Evolutionary conservation across 2,329 filamentous ascomycete species (phyloP).

Genomic region (Spiromastix sp.): DNA sequence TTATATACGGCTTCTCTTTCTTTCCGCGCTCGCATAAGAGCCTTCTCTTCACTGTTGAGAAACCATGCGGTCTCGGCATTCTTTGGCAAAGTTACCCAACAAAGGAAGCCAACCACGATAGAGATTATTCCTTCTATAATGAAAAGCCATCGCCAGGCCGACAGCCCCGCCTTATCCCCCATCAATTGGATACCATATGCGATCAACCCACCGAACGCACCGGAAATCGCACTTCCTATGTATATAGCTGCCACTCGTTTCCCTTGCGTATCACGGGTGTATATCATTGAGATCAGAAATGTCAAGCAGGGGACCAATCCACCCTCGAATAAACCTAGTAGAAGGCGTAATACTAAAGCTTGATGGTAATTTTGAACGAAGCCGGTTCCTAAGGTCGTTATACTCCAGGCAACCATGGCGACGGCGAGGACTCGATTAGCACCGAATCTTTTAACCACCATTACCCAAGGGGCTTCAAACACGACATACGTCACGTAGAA

Average conservation of each 20-base stretch:
- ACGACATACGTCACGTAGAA: conserved; percentile 41
- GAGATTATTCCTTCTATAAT: conserved; percentile 36
- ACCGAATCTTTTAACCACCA: conserved; percentile 38
- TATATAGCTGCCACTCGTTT: conserved; percentile 48
- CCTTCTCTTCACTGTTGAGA: conserved; percentile 38
- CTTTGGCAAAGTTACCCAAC: conserved; percentile 40
- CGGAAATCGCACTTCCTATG: conserved; percentile 44
- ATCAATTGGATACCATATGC: conserved; percentile 42
- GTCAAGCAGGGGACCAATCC: conserved; percentile 42
- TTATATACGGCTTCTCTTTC: conserved; percentile 19
- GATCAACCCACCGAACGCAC: conserved; percentile 44
- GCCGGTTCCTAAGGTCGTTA: conserved; percentile 38
- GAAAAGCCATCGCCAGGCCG: conserved; percentile 40
- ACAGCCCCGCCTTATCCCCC: conserved; percentile 22
- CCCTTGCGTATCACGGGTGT: conserved; percentile 44
- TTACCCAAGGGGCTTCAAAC: conserved; percentile 42
- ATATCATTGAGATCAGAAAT: conserved; percentile 44
- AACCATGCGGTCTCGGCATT: conserved; percentile 40
- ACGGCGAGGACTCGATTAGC: conserved; percentile 41
- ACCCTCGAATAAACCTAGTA: conserved; percentile 41
- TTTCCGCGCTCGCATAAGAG: conserved; percentile 41
- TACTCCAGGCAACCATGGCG: conserved; percentile 41
- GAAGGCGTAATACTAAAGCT: conserved; percentile 37
- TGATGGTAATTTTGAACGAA: conserved; percentile 33
- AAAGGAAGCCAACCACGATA: conserved; percentile 21